Evolutionary conservation across 2,329 filamentous ascomycete genomes (phyloP).

Genomic region (Myriosclerotinia curreyana): DNA sequence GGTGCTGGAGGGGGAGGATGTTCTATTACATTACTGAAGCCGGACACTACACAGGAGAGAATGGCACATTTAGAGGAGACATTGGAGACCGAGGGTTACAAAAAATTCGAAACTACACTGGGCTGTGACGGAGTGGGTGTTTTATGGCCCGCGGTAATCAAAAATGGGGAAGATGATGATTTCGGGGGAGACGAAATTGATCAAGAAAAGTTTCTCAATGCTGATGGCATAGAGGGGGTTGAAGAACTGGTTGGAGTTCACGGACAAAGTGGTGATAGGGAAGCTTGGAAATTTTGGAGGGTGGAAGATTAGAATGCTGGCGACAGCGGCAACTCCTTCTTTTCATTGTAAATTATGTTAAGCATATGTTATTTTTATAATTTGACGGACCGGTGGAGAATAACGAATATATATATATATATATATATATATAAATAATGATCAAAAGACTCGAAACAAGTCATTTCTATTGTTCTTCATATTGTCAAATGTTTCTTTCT

Average conservation of each 20-base stretch:
- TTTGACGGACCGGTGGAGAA: background rate
- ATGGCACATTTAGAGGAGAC: slow-evolving; percentile 62
- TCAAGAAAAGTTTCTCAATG: slow-evolving; percentile 80
- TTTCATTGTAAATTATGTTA: slow-evolving; percentile 20
- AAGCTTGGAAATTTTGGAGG: slow-evolving; percentile 87
- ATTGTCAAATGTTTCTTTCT: slow-evolving; percentile 21
- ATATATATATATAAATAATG: background rate
- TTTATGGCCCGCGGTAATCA: slow-evolving; percentile 85
- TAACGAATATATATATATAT: background rate
- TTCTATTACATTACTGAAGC: slow-evolving; percentile 84
- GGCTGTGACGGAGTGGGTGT: slow-evolving; percentile 94
- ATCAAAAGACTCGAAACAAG: background rate
- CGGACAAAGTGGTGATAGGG: slow-evolving; percentile 62
- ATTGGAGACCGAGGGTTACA: slow-evolving; percentile 70
- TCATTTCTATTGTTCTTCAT: slow-evolving; percentile 5
- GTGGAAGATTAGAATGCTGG: slow-evolving; percentile 46
- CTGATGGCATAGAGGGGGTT: slow-evolving; percentile 78
- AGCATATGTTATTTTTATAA: slow-evolving; percentile 13
- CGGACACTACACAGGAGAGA: slow-evolving; percentile 55
- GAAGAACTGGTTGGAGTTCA: slow-evolving; percentile 82
- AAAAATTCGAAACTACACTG: slow-evolving; percentile 82
- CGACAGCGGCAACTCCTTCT: slow-evolving; percentile 25
- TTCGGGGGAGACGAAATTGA: slow-evolving; percentile 89
- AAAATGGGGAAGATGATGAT: slow-evolving; percentile 77
- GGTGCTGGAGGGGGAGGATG: slow-evolving; percentile 95